Conservation (phyloP, 495 filamentous ascomycete genomes). For the Hypoxylon intermedium region DNA sequence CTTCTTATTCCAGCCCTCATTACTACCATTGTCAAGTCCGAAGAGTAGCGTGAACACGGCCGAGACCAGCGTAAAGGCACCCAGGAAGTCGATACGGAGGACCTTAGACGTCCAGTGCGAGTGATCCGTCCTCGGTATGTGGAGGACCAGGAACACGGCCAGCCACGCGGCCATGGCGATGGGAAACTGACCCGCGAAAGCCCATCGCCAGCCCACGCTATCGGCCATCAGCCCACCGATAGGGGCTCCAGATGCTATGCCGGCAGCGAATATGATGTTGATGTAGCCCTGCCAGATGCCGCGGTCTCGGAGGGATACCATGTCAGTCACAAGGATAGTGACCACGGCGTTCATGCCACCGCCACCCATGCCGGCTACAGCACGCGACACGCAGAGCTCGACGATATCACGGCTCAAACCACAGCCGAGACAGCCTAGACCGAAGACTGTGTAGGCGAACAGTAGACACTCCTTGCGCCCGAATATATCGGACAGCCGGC, state of each 20-base stretch:
- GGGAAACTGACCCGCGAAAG: conserved; percentile 75
- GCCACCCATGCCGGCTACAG: conserved; percentile 74
- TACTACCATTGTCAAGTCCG: conserved; percentile 80
- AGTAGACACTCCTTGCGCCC: conserved; percentile 78
- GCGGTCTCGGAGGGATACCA: conserved; percentile 76
- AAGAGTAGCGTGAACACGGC: conserved; percentile 77
- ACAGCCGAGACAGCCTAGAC: conserved; percentile 73
- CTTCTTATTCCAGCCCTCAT: conserved; percentile 69
- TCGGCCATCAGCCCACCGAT: conserved; percentile 80
- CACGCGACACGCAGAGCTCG: conserved; percentile 72
- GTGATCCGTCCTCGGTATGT: conserved; percentile 64
- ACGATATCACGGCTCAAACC: conserved; percentile 73
- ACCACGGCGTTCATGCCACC: conserved; percentile 87
- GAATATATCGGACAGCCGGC: conserved; percentile 82
- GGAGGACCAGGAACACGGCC: conserved; percentile 66
- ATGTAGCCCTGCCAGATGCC: conserved; percentile 84
- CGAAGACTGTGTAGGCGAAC: conserved; percentile 77
- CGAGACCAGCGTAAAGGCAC: conserved; percentile 71
- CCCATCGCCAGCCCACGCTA: conserved; percentile 83
- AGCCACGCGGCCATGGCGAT: conserved; percentile 72
- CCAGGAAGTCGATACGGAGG: conserved; percentile 78
- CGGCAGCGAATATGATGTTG: conserved; percentile 78
- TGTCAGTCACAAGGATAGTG: conserved; percentile 77
- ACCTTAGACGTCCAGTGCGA: conserved; percentile 58
- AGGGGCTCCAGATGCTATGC: conserved; percentile 74